Percentiles rank a stretch among this genome's conserved stretches.
Conservation (phyloP, 192 early-diverging fungal genomes). For the Phlyctochytrium bullatum region DNA sequence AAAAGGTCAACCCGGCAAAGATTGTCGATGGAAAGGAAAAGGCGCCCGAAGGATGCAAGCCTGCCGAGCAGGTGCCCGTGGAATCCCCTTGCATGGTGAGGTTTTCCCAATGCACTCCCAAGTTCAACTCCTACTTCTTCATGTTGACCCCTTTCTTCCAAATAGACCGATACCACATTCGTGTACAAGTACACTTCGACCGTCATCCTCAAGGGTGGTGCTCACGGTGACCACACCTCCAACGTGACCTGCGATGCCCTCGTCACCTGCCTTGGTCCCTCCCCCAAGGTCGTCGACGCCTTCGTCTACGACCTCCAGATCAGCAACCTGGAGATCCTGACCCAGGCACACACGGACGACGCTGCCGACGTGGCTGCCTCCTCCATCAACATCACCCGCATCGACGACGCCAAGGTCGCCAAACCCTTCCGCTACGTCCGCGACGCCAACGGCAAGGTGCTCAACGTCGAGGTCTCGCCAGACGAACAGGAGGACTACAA, state of each 20-base stretch:
- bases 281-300: too few species aligned
- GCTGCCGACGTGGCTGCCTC: not conserved
- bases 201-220: not conserved
- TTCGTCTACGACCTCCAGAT: not conserved
- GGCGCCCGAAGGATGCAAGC: not conserved
- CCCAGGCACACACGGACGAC: not conserved
- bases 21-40: not conserved
- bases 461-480: not conserved
- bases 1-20: not conserved
- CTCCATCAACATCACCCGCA: not conserved
- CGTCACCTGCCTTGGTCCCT: slow-evolving; percentile 2
- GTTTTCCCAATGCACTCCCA: not conserved
- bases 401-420: not conserved
- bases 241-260: not conserved
- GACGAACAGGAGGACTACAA: not conserved
- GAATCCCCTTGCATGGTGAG: not conserved
- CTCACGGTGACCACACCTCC: not conserved
- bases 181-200: not conserved
- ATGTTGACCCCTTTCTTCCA: too few species aligned
- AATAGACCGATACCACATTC: not conserved
- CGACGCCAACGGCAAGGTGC: not conserved
- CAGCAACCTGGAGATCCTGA: not conserved
- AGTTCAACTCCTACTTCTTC: not conserved
- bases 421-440: not conserved
- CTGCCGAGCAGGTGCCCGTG: not conserved